Percentiles rank a stretch among this genome's conserved stretches.
Conservation (phyloP, 2,329 filamentous ascomycete species). For the Teratosphaeriaceae sp. region DNA sequence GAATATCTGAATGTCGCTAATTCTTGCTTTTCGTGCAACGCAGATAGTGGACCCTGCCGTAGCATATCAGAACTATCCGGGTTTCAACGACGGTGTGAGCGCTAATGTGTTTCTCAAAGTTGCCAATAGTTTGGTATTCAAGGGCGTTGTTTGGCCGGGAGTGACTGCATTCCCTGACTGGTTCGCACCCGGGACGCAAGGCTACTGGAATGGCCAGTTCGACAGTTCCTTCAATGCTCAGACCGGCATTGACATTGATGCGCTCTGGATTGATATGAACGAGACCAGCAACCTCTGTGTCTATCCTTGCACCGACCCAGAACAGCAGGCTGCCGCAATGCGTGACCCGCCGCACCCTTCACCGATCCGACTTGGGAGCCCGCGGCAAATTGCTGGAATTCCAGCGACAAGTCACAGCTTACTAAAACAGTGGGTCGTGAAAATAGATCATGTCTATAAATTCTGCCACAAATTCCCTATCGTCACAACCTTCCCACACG, state of each 20-base stretch:
- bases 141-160: constrained; percentile 72
- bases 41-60: constrained; percentile 74
- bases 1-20: not conserved
- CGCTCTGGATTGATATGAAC: constrained; percentile 63
- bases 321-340: too few species aligned
- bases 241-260: constrained; percentile 67
- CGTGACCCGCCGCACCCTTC: too few species aligned
- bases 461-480: too few species aligned
- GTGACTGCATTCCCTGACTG: constrained; percentile 51
- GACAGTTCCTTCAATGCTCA: constrained; percentile 55
- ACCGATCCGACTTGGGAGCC: too few species aligned
- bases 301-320: too few species aligned
- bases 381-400: too few species aligned
- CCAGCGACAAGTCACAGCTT: too few species aligned
- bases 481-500: too few species aligned
- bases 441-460: too few species aligned
- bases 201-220: constrained; percentile 67
- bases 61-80: constrained; percentile 41
- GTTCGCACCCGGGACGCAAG: constrained; percentile 60
- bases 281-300: too few species aligned
- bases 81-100: constrained; percentile 56
- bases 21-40: too few species aligned
- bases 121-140: constrained; percentile 48
- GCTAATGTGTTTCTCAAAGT: constrained; percentile 48
- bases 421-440: too few species aligned